phyloP scores from a whole-genome alignment of 257 asterid genomes.

The Primulina tabacum region DNA sequence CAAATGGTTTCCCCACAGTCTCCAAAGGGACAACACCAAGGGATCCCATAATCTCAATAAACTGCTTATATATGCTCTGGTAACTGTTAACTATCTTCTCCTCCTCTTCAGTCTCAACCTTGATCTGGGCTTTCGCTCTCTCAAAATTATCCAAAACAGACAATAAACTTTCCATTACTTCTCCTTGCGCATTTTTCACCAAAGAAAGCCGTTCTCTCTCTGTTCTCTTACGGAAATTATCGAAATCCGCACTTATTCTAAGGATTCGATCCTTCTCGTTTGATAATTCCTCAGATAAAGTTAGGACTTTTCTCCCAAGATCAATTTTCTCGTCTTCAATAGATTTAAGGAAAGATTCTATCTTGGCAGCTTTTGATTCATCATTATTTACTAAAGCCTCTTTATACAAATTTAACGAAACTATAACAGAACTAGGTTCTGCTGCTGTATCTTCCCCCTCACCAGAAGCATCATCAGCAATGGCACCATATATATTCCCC shows the following conservation, averaged over 20 bases:
- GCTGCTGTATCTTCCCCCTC: slow-evolving; percentile 42
- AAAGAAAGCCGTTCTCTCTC: slow-evolving; percentile 64
- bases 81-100: slow-evolving; percentile 68
- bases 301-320: slow-evolving; percentile 49
- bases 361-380: slow-evolving; percentile 54
- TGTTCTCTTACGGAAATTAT: slow-evolving; percentile 74
- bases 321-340: slow-evolving; percentile 61
- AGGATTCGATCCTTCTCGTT: slow-evolving; percentile 64
- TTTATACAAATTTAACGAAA: slow-evolving; percentile 50
- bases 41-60: slow-evolving; percentile 67
- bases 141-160: slow-evolving; percentile 83
- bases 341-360: slow-evolving; percentile 54
- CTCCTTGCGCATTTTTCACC: slow-evolving; percentile 76
- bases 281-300: slow-evolving; percentile 57
- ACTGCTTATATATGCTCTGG: slow-evolving; percentile 75
- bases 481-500: slow-evolving; percentile 42
- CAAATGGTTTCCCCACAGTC: slow-evolving; percentile 64
- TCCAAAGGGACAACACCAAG: slow-evolving; percentile 68
- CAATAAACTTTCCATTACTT: slow-evolving; percentile 65
- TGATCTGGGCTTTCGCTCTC: slow-evolving; percentile 75
- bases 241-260: slow-evolving; percentile 79
- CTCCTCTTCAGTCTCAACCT: slow-evolving; percentile 76
- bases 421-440: slow-evolving; percentile 48
- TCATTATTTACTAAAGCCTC: slow-evolving; percentile 70
- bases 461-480: slow-evolving; percentile 33